Conservation (phyloP, 371 early-diverging fungal genomes). For the Mortierella sp. region DNA sequence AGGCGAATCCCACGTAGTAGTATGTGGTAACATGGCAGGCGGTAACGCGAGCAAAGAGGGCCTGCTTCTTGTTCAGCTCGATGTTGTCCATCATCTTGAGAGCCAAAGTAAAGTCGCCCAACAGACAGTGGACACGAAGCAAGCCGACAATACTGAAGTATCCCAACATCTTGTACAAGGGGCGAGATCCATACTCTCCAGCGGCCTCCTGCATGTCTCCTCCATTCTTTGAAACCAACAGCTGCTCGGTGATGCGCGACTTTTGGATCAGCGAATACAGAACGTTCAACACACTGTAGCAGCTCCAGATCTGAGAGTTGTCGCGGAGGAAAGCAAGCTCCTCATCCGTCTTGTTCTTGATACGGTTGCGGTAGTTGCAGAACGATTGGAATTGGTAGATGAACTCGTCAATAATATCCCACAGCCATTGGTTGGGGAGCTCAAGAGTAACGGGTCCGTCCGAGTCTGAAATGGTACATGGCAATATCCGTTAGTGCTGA, state of each 20-base stretch:
- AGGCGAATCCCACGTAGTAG: slow-evolving; percentile 96
- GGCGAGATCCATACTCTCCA: slow-evolving; percentile 80
- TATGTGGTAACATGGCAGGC: slow-evolving; percentile 96
- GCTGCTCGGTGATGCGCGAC: slow-evolving; percentile 92
- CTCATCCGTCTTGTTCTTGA: slow-evolving; percentile 81
- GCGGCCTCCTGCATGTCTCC: slow-evolving; percentile 88
- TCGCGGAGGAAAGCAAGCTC: slow-evolving; percentile 86
- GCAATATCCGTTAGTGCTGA: neutral
- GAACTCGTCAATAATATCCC: slow-evolving; percentile 99
- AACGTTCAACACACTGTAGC: slow-evolving; percentile 94
- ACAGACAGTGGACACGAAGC: slow-evolving; percentile 92
- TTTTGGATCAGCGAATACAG: slow-evolving; percentile 94
- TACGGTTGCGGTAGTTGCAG: slow-evolving; percentile 90
- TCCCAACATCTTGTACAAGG: slow-evolving; percentile 95
- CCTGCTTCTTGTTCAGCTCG: slow-evolving; percentile 88
- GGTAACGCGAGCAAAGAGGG: slow-evolving; percentile 92
- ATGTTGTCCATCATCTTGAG: slow-evolving; percentile 95
- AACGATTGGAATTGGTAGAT: slow-evolving; percentile 98
- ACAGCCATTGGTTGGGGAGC: slow-evolving; percentile 97
- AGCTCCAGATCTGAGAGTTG: slow-evolving; percentile 92
- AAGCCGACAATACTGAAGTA: slow-evolving; percentile 95
- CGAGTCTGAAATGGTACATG: slow-evolving; percentile 62
- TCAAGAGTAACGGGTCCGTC: slow-evolving; percentile 86
- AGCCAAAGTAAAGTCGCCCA: slow-evolving; percentile 94
- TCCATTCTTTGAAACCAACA: slow-evolving; percentile 87